Conservation (phyloP, 257 asterid species). For the Jaltomata sinuosa region DNA sequence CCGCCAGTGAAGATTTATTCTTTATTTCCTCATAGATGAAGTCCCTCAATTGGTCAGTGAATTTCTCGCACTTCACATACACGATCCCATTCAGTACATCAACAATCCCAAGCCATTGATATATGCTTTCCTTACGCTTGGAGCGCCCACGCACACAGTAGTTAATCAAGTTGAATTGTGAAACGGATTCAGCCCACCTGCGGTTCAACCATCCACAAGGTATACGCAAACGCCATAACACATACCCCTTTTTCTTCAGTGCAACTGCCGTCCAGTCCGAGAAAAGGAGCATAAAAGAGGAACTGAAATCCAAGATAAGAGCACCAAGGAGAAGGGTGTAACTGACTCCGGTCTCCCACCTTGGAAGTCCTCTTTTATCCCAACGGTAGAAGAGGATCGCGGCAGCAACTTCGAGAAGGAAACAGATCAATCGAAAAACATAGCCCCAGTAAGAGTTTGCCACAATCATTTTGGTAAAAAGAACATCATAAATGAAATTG, state of each 20-base stretch:
- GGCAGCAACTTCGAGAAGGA: slow-evolving; percentile 7
- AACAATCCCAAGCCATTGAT: slow-evolving; percentile 12
- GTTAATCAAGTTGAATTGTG: slow-evolving; percentile 24
- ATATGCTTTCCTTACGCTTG: slow-evolving; percentile 4
- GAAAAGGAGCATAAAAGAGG: slow-evolving; percentile 20
- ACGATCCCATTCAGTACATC: slow-evolving; percentile 3
- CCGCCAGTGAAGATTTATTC: slow-evolving; percentile 23
- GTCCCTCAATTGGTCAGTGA: slow-evolving; percentile 13
- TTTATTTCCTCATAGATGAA: slow-evolving; percentile 29
- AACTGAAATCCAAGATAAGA: slow-evolving; percentile 23
- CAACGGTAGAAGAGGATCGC: slow-evolving; percentile 22
- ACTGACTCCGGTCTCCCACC: slow-evolving; percentile 22
- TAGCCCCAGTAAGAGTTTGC: slow-evolving; percentile 15
- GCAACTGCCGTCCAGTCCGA: slow-evolving; percentile 27
- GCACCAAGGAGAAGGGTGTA: slow-evolving; percentile 43
- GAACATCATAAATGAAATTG: slow-evolving; percentile 41
- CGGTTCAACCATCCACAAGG: background rate
- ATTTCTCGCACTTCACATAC: background rate
- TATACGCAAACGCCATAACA: background rate
- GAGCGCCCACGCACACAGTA: slow-evolving; percentile 18
- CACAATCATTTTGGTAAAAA: slow-evolving; percentile 32
- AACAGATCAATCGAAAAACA: slow-evolving; percentile 4
- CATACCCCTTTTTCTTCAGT: background rate
- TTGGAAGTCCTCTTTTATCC: slow-evolving; percentile 5
- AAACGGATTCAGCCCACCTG: slow-evolving; percentile 32